These are phyloP conservation scores for Hyparrhenia diplandra DNA, from an alignment of 176 grass and related monocot genomes.

Conservation along the genomic window DNA sequence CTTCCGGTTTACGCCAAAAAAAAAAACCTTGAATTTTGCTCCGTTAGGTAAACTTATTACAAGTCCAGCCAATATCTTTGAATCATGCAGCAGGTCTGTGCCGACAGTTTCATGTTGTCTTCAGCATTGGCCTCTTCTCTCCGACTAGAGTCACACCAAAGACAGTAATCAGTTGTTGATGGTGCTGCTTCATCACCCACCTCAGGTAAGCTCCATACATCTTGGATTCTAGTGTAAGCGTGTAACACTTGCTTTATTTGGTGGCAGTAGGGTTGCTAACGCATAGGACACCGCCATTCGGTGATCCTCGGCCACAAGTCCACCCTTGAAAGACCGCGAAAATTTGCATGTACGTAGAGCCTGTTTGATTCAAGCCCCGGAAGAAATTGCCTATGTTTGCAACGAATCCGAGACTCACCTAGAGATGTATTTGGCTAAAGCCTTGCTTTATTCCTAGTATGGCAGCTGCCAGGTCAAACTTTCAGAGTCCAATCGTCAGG, in stretches of 20 bases:
- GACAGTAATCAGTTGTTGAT: neutral
- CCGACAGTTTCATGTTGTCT: neutral
- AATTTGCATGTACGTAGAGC: too few relatives aligned
- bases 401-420: too few relatives aligned
- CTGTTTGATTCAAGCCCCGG: neutral
- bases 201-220: neutral
- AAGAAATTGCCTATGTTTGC: too few relatives aligned
- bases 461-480: too few relatives aligned
- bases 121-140: neutral
- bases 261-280: too few relatives aligned
- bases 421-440: too few relatives aligned
- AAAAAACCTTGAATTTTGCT: neutral
- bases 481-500: too few relatives aligned
- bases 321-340: too few relatives aligned
- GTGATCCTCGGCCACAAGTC: too few relatives aligned
- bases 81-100: neutral
- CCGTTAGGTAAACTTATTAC: neutral
- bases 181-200: neutral
- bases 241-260: neutral
- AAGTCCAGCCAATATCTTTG: neutral
- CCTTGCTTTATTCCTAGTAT: too few relatives aligned
- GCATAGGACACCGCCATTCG: too few relatives aligned
- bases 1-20: neutral
- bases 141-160: neutral
- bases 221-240: too few relatives aligned